Base-by-base conservation (phyloP, 139 green algal species). In the Haematococcus lacustris region DNA sequence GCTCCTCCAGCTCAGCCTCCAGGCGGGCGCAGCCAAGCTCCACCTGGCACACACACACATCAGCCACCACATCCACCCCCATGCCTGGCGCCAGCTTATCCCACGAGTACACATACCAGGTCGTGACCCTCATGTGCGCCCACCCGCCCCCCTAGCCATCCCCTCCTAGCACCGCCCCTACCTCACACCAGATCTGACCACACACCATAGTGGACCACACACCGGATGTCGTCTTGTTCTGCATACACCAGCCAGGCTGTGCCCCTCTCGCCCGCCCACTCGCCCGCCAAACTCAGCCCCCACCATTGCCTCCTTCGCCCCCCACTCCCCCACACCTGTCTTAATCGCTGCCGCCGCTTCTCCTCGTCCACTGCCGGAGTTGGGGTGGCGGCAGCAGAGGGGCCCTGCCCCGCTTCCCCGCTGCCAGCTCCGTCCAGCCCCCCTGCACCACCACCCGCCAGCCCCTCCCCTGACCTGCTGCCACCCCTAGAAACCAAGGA, bases 1-100 rank as follows among this genome's bases (percentile, higher is more conserved):
- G 30, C 53, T 91, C 83, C 67, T 91, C 87, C 51, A 92, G 82
- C 51, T 87, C 64, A 7, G 87, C 87, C 25, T 82, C 70, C 47
- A 85, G 79, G 47, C 77, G 37, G 38, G 83, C 75, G 57, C 88
- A 68, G 51, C 75, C 66, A 51, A 90, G 68, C 83, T 92, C 87
- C 62, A 92, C 83, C 75, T 90, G 80, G 1, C 76, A 88, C 75
- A 13, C 71, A 76, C 71, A 71, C 73, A 51, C 80, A 79, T 68
- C 77, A 70, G 66, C 79, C 75, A 65, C 85, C 80, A 33, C 86
- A 79, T 1, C 59, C 60, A 21, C 65, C 65, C 6, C 68, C 71
- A 1, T 39, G 38, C 4, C 26, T 40, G 4, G 38, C 51, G 3
- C 51, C n/a, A 3, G 70, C 63, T 4, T 59, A 51, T 40, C 47